Base-by-base conservation (phyloP, 2,329 filamentous ascomycete genomes). In the Coniochaeta prunicola region DNA sequence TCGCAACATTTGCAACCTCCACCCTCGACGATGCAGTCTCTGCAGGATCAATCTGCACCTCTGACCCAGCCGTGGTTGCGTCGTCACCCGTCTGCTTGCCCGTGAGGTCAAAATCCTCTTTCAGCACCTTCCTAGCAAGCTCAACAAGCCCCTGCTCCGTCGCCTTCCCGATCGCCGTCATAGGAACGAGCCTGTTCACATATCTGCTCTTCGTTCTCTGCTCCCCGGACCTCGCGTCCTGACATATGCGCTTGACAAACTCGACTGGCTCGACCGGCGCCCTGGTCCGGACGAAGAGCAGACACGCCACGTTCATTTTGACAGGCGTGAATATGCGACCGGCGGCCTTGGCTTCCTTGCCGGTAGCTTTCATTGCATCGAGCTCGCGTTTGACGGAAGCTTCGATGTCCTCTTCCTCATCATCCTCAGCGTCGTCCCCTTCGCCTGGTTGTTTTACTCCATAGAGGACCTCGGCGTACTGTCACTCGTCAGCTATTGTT, bases 371-470 rank as follows among this genome's bases (percentile, higher is more conserved):
- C 65, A 92, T 81, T 2, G 76, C 78, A 30, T 80, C 80, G n/a
- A 94, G 71, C 72, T 94, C 91, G 68, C 85, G 86, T 64, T 84
- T 71, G 64, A 94, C 90, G 30, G 86, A 82, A 5, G 83, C 79
- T 68, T 92, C 90, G 64, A 94, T 91, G 65, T 91, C 88, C 15
- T 71, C 72, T 12, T 71, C 68, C 56, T 69, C 65, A 59, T 66
- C 66, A 59, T 71, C 66, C 24, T 66, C 63, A 26, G 67, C 67
- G 2, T 17, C 31, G 21, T 57, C 58, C 17, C 66, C 69, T 45
- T 70, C 68, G 3, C 71, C 67, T 4, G 71, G 65, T 19, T 74
- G 73, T 40, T 70, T 69, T 61, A 85, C 78, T 60, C 75, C 78
- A 67, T 85, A 88, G 62, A 85, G 73, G 61, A 78, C 81, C 64